phyloP scores from a whole-genome alignment of 106 monocot species.

The Allium cepa region DNA sequence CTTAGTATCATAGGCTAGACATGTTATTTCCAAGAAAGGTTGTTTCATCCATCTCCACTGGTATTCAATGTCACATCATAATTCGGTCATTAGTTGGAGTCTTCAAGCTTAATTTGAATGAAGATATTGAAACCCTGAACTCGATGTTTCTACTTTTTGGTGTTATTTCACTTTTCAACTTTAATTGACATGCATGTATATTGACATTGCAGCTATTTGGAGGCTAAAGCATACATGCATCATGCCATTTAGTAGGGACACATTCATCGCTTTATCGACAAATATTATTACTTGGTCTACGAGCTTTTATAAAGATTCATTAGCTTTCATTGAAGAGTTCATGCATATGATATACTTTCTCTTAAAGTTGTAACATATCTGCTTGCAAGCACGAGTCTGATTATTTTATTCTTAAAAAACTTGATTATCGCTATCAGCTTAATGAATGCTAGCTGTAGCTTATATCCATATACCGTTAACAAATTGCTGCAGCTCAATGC shows the following conservation, averaged over 20 bases:
- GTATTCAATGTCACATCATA: not conserved
- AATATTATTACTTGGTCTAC: not conserved
- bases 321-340: not conserved
- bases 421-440: too few species aligned
- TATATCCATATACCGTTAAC: too few species aligned
- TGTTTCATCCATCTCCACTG: too few species aligned
- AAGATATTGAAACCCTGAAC: not conserved
- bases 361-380: not conserved
- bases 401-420: not conserved
- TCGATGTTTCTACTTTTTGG: constrained; percentile 4
- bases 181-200: not conserved
- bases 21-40: too few species aligned
- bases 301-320: not conserved
- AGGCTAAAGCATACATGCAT: not conserved
- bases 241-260: not conserved
- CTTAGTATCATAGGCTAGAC: too few species aligned
- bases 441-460: too few species aligned
- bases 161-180: constrained; percentile 6
- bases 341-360: constrained; percentile 4
- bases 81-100: not conserved
- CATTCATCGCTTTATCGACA: not conserved
- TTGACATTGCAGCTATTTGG: too few species aligned
- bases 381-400: not conserved
- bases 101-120: not conserved
- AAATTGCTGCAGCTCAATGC: too few species aligned